phyloP scores from a whole-genome alignment of 148 eudicot species.

The Fagopyrum esculentum region DNA sequence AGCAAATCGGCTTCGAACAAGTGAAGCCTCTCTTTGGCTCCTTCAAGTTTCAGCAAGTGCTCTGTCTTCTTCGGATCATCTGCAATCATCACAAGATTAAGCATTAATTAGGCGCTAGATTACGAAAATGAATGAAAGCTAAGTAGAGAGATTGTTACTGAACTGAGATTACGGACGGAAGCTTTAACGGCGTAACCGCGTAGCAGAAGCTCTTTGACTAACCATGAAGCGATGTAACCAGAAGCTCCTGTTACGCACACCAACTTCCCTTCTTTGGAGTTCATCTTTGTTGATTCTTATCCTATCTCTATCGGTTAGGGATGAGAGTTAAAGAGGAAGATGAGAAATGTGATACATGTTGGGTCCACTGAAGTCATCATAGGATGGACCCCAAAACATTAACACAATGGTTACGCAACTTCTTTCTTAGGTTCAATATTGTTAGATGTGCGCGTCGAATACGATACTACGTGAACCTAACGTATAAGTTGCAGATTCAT shows the following conservation, averaged over 20 bases:
- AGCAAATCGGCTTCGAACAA: constrained; percentile 20
- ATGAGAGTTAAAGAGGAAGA: too few species aligned
- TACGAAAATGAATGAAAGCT: background rate
- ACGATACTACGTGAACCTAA: too few species aligned
- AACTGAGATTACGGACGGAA: constrained; percentile 31
- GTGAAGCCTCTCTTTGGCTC: constrained; percentile 26
- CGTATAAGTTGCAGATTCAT: too few species aligned
- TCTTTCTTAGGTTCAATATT: too few species aligned
- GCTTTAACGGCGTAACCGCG: constrained; percentile 33
- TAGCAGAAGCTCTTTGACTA: constrained; percentile 28
- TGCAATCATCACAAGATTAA: background rate
- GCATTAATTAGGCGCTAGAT: background rate
- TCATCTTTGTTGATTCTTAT: background rate
- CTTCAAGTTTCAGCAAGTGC: constrained; percentile 20
- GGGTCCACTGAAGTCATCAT: too few species aligned
- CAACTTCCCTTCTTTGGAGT: constrained; percentile 13
- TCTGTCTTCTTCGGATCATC: constrained; percentile 20
- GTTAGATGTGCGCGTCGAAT: too few species aligned
- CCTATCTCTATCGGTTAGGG: too few species aligned
- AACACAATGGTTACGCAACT: too few species aligned
- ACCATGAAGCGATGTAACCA: constrained; percentile 38
- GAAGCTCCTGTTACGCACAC: constrained; percentile 41
- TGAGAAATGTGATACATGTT: too few species aligned
- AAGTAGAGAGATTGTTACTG: background rate
- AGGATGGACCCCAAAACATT: too few species aligned